Base-by-base conservation (phyloP, 1,284 basidiomycete species). In the Volvariella surrecta region DNA sequence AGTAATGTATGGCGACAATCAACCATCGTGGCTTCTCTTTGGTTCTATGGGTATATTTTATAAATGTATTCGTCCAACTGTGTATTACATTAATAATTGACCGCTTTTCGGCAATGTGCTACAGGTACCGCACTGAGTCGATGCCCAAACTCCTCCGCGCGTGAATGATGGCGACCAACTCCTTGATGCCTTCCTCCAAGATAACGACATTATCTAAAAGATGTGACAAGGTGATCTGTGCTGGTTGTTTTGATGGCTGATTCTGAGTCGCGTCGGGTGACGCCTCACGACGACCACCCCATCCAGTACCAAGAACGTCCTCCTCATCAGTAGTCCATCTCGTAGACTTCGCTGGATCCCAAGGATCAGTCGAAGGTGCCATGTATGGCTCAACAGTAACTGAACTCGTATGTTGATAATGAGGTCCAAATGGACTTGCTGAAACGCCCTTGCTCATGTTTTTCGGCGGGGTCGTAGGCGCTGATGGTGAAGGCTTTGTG, bases 151-250 rank as follows among this genome's bases (percentile, higher is more conserved):
- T 85, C 53, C 89, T 70, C 49, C 94, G 70, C 17, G 88, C 89
- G 62, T 88, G 84, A 44, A 96, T 77, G 46, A 95, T 83, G 16
- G 89, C 89, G 21, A 85, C 80, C 40, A 96, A 65, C 62, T 99
- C 95, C 67, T 98, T 96, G 54, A 98, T 84, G 47, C 86, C 85
- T 64, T 99, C 95, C 63, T 99, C 94, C 48, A 99, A 62, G 41
- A 99, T 81, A 16, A 99, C 91, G 19, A 94, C 85, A 57, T 99
- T 98, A 61, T 99, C 96, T 54, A 99, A 66, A 45, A 96, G 60
- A 50, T 79, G 81, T 21, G 89, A 93, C 24, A 96, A 68, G 9
- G 87, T 89, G 20, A 91, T 35, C 74, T 13, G 60, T 42, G 62
- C 62, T 9, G 60, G 49, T n/a, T n/a, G n/a, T 45, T 69, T 71